Conservation (phyloP, 345 rosid species). For the Populus ilicifolia region DNA sequence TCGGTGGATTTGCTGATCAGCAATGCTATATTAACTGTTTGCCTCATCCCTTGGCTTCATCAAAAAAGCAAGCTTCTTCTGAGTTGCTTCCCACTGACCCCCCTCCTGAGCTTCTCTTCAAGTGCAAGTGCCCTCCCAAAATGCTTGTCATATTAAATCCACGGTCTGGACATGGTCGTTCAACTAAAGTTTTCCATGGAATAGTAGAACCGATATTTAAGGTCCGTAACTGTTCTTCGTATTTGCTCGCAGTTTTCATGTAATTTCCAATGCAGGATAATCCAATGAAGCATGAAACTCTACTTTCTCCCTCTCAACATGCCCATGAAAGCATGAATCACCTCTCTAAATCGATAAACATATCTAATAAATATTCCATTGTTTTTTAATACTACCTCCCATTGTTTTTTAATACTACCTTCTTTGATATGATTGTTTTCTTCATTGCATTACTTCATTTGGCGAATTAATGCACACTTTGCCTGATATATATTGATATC, state of each 20-base stretch:
- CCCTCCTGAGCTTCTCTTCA: constrained; percentile 87
- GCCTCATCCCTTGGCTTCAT: constrained; percentile 85
- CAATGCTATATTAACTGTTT: constrained; percentile 85
- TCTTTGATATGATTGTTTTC: not conserved
- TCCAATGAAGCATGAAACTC: not conserved
- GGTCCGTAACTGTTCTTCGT: constrained; percentile 35
- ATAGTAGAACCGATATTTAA: constrained; percentile 90
- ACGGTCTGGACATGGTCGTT: constrained; percentile 86
- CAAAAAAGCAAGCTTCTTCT: constrained; percentile 87
- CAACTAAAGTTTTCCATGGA: constrained; percentile 81
- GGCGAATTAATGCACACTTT: not conserved
- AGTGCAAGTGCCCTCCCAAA: constrained; percentile 88
- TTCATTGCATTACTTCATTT: not conserved
- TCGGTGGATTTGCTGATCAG: constrained; percentile 94
- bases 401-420: not conserved
- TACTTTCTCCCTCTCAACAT: not conserved
- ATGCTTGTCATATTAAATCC: constrained; percentile 96
- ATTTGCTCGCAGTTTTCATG: constrained; percentile 3
- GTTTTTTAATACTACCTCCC: not conserved
- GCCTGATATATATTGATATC: not conserved
- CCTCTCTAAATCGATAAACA: not conserved
- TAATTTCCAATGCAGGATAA: not conserved
- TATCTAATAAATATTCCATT: not conserved
- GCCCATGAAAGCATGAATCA: not conserved
- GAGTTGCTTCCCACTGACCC: constrained; percentile 68